phyloP scores from a whole-genome alignment of 129 eudicot species.

The Saposhnikovia divaricata region DNA sequence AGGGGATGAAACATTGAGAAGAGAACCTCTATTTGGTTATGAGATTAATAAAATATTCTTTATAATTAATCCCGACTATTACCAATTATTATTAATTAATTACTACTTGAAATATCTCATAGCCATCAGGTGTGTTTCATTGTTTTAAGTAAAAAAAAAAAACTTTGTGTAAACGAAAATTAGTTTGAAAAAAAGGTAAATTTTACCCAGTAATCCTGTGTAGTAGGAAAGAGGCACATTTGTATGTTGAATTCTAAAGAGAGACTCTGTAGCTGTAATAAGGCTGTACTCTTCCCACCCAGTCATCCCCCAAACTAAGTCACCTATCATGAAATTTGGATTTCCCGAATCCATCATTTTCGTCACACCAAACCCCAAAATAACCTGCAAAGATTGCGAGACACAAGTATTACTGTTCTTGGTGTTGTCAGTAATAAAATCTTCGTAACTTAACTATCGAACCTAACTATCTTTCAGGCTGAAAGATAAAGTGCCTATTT shows the following conservation, averaged over 20 bases:
- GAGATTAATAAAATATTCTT: too few species aligned
- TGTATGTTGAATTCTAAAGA: neutral
- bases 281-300: slow-evolving; percentile 7
- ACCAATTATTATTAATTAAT: too few species aligned
- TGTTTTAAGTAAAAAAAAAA: neutral
- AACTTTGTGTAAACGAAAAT: neutral
- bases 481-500: too few species aligned
- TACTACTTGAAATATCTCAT: too few species aligned
- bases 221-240: neutral
- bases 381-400: neutral
- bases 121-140: too few species aligned
- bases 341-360: neutral
- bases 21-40: too few species aligned
- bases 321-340: neutral
- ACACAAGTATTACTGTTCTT: neutral
- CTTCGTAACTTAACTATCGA: neutral
- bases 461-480: too few species aligned
- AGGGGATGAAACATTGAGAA: too few species aligned
- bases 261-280: neutral
- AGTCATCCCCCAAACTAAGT: slow-evolving; percentile 1
- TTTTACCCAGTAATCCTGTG: slow-evolving; percentile 2
- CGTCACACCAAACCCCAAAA: neutral
- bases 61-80: too few species aligned
- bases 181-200: neutral
- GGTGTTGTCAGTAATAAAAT: neutral